Percentiles rank a stretch among this genome's conserved stretches.
phyloP scores from a whole-genome alignment of 2,329 filamentous ascomycete genomes.

The Alternaria postmessia region DNA sequence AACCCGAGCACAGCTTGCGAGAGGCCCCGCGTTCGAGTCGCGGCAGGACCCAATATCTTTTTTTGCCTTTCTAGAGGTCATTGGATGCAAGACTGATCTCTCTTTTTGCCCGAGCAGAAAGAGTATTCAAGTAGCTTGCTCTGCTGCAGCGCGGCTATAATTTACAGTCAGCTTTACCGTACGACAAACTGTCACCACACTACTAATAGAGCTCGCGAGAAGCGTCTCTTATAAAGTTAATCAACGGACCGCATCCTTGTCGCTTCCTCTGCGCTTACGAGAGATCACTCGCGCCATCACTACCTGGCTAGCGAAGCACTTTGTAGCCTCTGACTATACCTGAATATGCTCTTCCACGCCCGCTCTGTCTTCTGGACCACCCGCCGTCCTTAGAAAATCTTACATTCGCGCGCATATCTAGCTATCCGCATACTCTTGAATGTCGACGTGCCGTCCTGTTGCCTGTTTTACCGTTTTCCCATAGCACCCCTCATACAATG shows the following conservation, averaged over 20 bases:
- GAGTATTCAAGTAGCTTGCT: background rate
- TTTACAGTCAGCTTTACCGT: too few species aligned
- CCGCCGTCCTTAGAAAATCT: background rate
- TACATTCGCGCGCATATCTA: background rate
- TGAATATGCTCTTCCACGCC: background rate
- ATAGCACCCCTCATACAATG: constrained; percentile 14
- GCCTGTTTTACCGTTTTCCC: background rate
- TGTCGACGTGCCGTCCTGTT: background rate
- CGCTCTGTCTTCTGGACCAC: background rate
- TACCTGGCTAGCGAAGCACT: background rate
- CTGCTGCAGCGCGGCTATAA: background rate
- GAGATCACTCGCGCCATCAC: background rate
- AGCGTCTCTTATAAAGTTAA: background rate
- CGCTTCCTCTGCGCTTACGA: background rate
- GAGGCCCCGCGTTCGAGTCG: constrained; percentile 31
- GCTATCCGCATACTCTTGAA: background rate
- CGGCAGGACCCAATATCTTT: constrained; percentile 24
- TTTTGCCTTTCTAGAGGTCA: background rate
- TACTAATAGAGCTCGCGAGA: background rate
- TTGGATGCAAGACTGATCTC: background rate
- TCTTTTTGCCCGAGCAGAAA: background rate
- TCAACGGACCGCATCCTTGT: background rate
- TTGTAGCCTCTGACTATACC: background rate
- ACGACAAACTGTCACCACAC: background rate
- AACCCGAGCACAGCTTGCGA: constrained; percentile 24